phyloP scores from a whole-genome alignment of 768 basidiomycete species.

The Lactifluus piperatus region DNA sequence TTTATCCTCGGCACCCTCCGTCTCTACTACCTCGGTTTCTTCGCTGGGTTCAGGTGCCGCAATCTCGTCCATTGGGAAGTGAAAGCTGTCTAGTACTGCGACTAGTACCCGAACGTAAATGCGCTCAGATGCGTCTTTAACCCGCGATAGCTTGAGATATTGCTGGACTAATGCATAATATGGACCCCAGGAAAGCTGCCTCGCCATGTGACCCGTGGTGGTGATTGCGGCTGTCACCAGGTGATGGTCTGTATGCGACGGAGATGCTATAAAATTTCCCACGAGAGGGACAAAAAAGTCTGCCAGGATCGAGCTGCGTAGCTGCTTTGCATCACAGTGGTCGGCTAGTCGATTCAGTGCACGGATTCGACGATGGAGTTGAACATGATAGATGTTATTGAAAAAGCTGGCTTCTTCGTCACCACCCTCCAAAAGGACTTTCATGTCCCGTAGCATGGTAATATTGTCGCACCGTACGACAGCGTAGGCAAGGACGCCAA shows the following conservation, averaged over 20 bases:
- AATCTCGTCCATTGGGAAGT: constrained; percentile 71
- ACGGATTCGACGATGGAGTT: constrained; percentile 79
- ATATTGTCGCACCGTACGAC: constrained; percentile 57
- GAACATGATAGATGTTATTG: constrained; percentile 91
- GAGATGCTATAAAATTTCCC: constrained; percentile 64
- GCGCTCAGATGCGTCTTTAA: constrained; percentile 65
- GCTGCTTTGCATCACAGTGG: constrained; percentile 51
- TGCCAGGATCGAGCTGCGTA: constrained; percentile 61
- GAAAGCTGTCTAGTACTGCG: constrained; percentile 80
- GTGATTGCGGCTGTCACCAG: constrained; percentile 84
- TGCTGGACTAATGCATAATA: constrained; percentile 76
- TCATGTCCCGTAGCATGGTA: constrained; percentile 66
- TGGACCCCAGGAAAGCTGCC: constrained; percentile 70
- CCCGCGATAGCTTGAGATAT: constrained; percentile 61
- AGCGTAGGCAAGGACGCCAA: constrained; percentile 69
- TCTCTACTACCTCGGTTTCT: constrained; percentile 25
- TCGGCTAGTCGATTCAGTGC: constrained; percentile 83
- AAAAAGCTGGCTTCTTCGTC: constrained; percentile 97
- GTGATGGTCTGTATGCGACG: constrained; percentile 65
- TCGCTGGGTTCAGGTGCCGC: constrained; percentile 28
- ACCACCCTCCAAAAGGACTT: constrained; percentile 67
- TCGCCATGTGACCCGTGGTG: constrained; percentile 70
- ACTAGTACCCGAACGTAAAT: constrained; percentile 82
- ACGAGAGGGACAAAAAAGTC: constrained; percentile 87
- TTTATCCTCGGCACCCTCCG: constrained; percentile 25